Conservation (phyloP, 192 early-diverging fungal genomes). For the Funneliformis mosseae region DNA sequence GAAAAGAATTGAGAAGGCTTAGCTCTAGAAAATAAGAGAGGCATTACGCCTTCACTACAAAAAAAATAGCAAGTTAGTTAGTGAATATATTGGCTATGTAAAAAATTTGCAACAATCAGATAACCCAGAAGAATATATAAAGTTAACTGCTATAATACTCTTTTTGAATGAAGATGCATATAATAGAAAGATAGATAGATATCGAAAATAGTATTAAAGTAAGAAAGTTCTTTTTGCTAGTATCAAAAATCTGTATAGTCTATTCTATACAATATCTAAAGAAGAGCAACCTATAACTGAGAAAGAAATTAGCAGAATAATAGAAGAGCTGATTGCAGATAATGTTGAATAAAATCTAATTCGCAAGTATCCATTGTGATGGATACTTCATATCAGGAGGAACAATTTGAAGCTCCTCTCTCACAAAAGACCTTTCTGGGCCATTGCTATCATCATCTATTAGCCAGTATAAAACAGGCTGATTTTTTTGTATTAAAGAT, state of each 20-base stretch:
- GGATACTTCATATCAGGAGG: too few relatives aligned
- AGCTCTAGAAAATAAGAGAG: neutral
- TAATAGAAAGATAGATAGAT: neutral
- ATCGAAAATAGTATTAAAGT: conserved; percentile 17
- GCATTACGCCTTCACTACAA: neutral
- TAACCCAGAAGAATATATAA: conserved; percentile 3
- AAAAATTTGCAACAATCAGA: conserved; percentile 1
- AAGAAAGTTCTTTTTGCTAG: neutral
- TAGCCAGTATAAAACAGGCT: too few relatives aligned
- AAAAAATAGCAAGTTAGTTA: conserved; percentile 7
- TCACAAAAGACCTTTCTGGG: too few relatives aligned
- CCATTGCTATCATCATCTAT: too few relatives aligned
- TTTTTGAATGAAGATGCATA: neutral
- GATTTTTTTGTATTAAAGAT: too few relatives aligned
- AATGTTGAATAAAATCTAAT: too few relatives aligned
- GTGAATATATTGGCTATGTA: too few relatives aligned
- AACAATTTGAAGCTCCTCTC: too few relatives aligned
- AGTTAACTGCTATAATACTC: neutral
- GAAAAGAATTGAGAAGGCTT: neutral
- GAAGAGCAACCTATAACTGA: neutral
- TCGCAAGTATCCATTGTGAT: too few relatives aligned
- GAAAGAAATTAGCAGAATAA: neutral
- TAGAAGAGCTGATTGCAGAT: neutral
- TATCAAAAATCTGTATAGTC: conserved; percentile 4
- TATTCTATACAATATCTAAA: neutral